Conservation (phyloP, 257 asterid species). For the Prunella vulgaris region DNA sequence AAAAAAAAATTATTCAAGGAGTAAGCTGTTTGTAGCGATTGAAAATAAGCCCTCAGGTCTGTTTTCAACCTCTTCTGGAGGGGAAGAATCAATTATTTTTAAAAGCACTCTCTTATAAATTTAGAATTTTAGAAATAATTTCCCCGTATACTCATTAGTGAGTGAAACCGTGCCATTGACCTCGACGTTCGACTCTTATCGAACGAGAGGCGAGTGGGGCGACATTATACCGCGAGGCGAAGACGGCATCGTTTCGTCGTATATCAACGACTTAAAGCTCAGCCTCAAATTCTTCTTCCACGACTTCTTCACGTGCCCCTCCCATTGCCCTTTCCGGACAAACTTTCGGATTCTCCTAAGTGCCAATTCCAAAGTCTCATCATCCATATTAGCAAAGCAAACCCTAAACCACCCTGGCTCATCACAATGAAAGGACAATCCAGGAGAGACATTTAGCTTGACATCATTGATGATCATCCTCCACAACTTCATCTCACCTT, state of each 20-base stretch:
- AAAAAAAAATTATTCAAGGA: no score
- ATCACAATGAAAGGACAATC: constrained; percentile 56
- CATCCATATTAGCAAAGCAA: constrained; percentile 83
- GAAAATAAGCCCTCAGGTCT: no score
- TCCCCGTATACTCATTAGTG: no score
- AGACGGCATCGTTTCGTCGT: constrained; percentile 26
- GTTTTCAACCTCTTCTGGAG: no score
- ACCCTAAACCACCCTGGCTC: constrained; percentile 92
- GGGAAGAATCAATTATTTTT: no score
- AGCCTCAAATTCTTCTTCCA: constrained; percentile 41
- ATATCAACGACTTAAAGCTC: constrained; percentile 31
- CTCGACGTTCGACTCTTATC: no score
- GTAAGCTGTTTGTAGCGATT: no score
- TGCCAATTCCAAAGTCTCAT: constrained; percentile 44
- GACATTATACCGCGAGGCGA: constrained; percentile 35
- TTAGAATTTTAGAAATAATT: no score
- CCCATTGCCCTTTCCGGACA: constrained; percentile 15
- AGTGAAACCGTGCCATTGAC: no score
- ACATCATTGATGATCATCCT: constrained; percentile 43
- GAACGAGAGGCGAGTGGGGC: constrained; percentile 47
- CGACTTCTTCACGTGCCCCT: constrained; percentile 5
- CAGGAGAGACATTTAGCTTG: constrained; percentile 77
- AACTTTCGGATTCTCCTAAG: constrained; percentile 46
- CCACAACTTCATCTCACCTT: constrained; percentile 64
- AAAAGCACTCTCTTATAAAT: no score